Evolutionary conservation across 1,139 yeast genomes (phyloP), one percentile per base, ranked within the genome.

Genomic region (Geotrichum siamense): DNA sequence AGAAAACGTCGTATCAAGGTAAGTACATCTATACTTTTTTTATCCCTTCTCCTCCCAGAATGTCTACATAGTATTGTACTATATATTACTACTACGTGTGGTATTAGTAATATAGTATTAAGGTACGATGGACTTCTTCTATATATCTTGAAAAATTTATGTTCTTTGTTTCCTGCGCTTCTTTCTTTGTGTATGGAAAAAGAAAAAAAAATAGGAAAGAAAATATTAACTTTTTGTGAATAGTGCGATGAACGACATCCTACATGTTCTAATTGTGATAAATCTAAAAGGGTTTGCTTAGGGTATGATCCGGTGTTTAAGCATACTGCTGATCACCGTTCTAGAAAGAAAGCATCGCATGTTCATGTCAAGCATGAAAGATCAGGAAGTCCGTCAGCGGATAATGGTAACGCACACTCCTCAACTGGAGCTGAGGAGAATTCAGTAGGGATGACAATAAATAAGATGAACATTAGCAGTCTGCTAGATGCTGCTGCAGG

Each of bases 191-290:
- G 21, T 19, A 23, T 27, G 28, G n/a, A n/a, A n/a, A n/a, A 76
- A 76, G 59, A 28, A 34, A 21, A 13, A 15, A 26, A 38, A 25
- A 22, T 15, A 23, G 20, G 22, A 15, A 29, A 22, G n/a, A 30
- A 29, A 8, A 6, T 12, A 28, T 39, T 28, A 26, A 26, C 26
- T 33, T 17, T 15, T 38, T 33, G 22, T 12, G 16, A 10, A 22
- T 32, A 47, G 58, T 82, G 91, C 63, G 91, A 81, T 58, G 91
- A 82, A 61, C 64, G 80, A 41, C 82, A 79, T 53, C 91, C 91
- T 1, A 71, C 73, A 42, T 83, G 93, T 58, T 70, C 68, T 55
- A 82, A 83, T 60, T 83, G 94, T 60, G 82, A 78, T 55, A 73
- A 83, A 51, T 72, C 81, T 38, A 77, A 77, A 48, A 78, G 83